These are phyloP conservation scores for Boletales sp. DNA, from an alignment of 768 basidiomycete species.

Conservation along the genomic window DNA sequence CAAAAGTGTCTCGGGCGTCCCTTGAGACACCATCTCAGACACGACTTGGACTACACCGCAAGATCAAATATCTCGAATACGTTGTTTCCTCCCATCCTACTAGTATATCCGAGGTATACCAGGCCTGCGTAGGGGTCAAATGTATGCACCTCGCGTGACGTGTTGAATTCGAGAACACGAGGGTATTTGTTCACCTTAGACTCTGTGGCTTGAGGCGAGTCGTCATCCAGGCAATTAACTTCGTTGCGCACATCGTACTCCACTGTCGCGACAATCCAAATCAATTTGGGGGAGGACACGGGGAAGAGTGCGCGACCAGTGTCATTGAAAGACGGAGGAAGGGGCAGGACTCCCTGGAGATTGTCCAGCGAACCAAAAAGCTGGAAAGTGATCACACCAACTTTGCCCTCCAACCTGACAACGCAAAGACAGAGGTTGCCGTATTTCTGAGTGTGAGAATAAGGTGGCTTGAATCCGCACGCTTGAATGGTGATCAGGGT, in stretches of 20 bases:
- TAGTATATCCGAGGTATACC: slow-evolving; percentile 4
- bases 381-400: slow-evolving; percentile 10
- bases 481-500: slow-evolving; percentile 8
- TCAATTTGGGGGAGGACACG: not conserved
- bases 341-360: not conserved
- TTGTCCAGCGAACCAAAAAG: not conserved
- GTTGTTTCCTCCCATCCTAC: not conserved
- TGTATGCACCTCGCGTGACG: slow-evolving; percentile 2
- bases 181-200: slow-evolving; percentile 3
- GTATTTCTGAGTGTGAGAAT: not conserved
- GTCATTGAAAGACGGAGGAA: slow-evolving; percentile 8
- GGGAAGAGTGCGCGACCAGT: slow-evolving; percentile 5
- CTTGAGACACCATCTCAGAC: too few relatives aligned
- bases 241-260: slow-evolving; percentile 8
- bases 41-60: too few relatives aligned
- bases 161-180: not conserved
- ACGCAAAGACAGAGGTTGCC: slow-evolving; percentile 8
- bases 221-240: too few relatives aligned
- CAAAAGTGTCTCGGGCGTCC: too few relatives aligned
- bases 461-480: not conserved
- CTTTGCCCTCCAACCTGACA: too few relatives aligned
- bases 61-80: slow-evolving; percentile 17
- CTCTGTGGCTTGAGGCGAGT: not conserved
- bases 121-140: slow-evolving; percentile 20
- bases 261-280: not conserved